phyloP scores from a whole-genome alignment of 164 flowering plant species.

The Litsea cubeba region DNA sequence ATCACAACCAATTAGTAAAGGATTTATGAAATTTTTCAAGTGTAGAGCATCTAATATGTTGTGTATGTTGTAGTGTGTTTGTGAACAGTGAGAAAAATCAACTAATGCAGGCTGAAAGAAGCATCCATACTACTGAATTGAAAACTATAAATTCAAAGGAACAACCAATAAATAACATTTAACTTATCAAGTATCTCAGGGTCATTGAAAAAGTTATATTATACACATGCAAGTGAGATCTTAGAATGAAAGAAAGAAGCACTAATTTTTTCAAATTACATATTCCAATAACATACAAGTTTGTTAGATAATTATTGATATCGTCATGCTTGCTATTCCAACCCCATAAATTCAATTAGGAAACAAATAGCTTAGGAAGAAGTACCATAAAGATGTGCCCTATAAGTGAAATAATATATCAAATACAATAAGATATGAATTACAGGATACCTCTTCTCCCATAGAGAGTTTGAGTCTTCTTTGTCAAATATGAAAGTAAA shows the following conservation, averaged over 20 bases:
- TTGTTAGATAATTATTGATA: not conserved
- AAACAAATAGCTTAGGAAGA: too few relatives aligned
- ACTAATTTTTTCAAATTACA: slow-evolving; percentile 23
- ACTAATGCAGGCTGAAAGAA: slow-evolving; percentile 1
- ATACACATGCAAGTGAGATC: slow-evolving; percentile 83
- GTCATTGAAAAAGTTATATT: slow-evolving; percentile 92
- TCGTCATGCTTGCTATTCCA: not conserved
- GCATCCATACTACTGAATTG: not conserved
- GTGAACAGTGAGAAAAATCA: slow-evolving; percentile 1
- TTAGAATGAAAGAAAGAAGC: slow-evolving; percentile 63
- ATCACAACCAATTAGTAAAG: too few relatives aligned
- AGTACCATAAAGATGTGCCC: not conserved
- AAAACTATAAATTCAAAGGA: not conserved
- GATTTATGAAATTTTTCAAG: too few relatives aligned
- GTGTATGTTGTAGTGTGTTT: slow-evolving; percentile 58
- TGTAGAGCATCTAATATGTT: slow-evolving; percentile 35
- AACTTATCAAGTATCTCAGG: too few relatives aligned
- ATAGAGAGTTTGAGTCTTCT: slow-evolving; percentile 81
- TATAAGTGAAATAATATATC: too few relatives aligned
- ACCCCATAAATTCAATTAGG: not conserved
- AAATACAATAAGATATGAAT: not conserved
- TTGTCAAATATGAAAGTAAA: slow-evolving; percentile 89
- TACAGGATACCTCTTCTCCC: slow-evolving; percentile 62
- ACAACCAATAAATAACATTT: not conserved
- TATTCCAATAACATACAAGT: not conserved